A percentile compares a stretch with the other conserved stretches of the same genome.
Conservation (phyloP, 2,329 filamentous ascomycete genomes). For the Talaromyces sp. region DNA sequence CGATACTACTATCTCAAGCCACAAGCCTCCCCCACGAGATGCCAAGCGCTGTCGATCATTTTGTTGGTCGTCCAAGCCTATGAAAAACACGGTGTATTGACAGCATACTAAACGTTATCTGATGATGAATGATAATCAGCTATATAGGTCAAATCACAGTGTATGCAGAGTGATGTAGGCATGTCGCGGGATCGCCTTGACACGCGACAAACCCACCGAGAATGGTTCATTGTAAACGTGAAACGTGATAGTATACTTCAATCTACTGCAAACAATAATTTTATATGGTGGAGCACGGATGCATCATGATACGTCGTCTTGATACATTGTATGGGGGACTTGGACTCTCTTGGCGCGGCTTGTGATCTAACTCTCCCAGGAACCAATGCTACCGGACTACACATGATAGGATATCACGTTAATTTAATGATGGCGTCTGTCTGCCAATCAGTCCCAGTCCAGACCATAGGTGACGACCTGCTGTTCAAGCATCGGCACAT, state of each 20-base stretch:
- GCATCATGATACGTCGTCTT: background rate
- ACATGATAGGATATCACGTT: background rate
- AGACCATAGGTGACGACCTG: background rate
- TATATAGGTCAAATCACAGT: background rate
- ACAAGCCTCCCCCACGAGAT: slow-evolving; percentile 3
- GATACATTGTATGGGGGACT: background rate
- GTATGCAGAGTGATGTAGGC: background rate
- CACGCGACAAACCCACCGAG: background rate
- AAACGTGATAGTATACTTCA: background rate
- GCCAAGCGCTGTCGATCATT: slow-evolving; percentile 13
- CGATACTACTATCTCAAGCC: slow-evolving; percentile 6
- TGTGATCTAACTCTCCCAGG: background rate
- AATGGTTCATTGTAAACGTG: background rate
- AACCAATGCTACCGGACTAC: background rate
- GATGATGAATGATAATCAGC: background rate
- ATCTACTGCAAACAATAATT: background rate
- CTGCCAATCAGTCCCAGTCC: background rate
- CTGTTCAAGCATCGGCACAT: background rate
- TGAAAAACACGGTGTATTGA: background rate
- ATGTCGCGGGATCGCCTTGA: background rate
- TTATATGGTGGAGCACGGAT: background rate
- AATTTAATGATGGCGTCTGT: background rate
- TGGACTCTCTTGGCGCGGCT: background rate
- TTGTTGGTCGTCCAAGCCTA: background rate
- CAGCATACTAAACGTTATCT: background rate